Evolutionary conservation across 805 yeast genomes (phyloP).

Genomic region (Metschnikowia anglica): DNA sequence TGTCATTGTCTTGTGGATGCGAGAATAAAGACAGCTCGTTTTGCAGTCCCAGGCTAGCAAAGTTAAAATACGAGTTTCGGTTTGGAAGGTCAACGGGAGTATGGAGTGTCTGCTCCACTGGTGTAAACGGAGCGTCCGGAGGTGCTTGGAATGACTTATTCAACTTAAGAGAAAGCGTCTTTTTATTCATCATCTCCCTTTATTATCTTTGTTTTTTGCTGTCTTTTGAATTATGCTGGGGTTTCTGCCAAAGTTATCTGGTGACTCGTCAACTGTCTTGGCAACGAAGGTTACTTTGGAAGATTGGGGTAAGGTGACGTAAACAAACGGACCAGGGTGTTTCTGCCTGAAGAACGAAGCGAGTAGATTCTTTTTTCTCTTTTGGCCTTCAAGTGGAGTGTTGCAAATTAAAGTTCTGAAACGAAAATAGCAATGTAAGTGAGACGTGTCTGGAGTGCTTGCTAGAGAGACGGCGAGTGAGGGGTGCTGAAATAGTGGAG

Average conservation of each 20-base stretch:
- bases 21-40: constrained; percentile 25
- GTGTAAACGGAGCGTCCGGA: constrained; percentile 39
- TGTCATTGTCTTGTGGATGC: constrained; percentile 37
- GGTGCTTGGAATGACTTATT: constrained; percentile 31
- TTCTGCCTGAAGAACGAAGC: too few species aligned
- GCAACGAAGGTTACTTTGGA: too few species aligned
- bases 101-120: constrained; percentile 43
- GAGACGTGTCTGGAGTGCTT: constrained; percentile 9
- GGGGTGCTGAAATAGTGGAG: constrained; percentile 2
- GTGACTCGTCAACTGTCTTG: too few species aligned
- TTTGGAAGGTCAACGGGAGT: constrained; percentile 37
- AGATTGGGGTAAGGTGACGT: too few species aligned
- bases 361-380: too few species aligned
- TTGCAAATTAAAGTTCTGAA: neutral
- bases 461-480: neutral
- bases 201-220: too few species aligned
- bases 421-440: constrained; percentile 1
- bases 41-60: constrained; percentile 9
- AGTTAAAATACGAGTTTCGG: constrained; percentile 15
- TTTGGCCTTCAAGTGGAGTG: neutral
- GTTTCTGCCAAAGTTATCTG: too few species aligned
- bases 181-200: constrained; percentile 30
- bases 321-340: too few species aligned
- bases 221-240: neutral
- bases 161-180: constrained; percentile 36